Percentiles rank a stretch among this genome's conserved stretches.
Evolutionary conservation across 805 yeast genomes (phyloP).

Genomic region (Barnettozyma botsteinii): DNA sequence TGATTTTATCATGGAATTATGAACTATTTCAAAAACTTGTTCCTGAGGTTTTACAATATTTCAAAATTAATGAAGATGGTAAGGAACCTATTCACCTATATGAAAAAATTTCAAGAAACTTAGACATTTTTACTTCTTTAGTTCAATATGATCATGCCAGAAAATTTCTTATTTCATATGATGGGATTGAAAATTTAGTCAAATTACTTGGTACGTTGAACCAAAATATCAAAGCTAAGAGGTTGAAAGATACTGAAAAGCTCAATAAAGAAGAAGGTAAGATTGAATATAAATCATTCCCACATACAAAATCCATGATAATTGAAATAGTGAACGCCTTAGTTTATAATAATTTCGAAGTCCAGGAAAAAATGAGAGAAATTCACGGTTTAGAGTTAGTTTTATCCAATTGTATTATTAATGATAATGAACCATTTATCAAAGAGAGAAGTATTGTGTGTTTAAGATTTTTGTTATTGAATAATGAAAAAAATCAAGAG

Average conservation of each 20-base stretch:
- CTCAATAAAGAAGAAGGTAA: slow-evolving; percentile 8
- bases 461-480: slow-evolving; percentile 57
- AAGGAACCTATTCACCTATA: slow-evolving; percentile 23
- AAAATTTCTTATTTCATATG: slow-evolving; percentile 31
- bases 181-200: slow-evolving; percentile 31
- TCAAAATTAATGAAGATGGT: slow-evolving; percentile 15
- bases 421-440: slow-evolving; percentile 81
- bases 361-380: slow-evolving; percentile 65
- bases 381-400: slow-evolving; percentile 65
- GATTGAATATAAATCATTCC: slow-evolving; percentile 40
- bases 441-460: slow-evolving; percentile 83
- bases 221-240: slow-evolving; percentile 28
- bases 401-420: slow-evolving; percentile 77
- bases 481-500: slow-evolving; percentile 65
- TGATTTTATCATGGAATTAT: slow-evolving; percentile 34
- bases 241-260: slow-evolving; percentile 20
- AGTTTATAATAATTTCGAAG: slow-evolving; percentile 41
- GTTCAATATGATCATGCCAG: slow-evolving; percentile 31
- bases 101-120: slow-evolving; percentile 22
- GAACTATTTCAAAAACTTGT: slow-evolving; percentile 26
- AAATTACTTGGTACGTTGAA: slow-evolving; percentile 29
- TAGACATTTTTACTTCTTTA: slow-evolving; percentile 32
- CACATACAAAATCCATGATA: slow-evolving; percentile 58
- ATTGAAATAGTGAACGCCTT: slow-evolving; percentile 62
- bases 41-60: slow-evolving; percentile 21